Evolutionary conservation across 129 eudicot genomes (phyloP).

Genomic region (Artemisia annua): DNA sequence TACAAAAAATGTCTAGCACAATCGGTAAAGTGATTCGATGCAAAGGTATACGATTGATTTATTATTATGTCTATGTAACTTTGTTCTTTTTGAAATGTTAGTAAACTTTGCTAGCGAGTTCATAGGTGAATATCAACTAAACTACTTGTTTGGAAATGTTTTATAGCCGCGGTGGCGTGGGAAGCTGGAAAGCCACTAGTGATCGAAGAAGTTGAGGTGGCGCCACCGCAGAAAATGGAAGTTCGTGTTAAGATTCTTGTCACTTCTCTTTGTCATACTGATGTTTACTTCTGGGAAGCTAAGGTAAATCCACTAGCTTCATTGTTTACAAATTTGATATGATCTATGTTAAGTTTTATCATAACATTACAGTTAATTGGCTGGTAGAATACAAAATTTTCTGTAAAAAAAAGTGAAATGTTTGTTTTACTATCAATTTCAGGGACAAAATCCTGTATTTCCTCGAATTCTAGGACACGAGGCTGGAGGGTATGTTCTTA

Average conservation of each 20-base stretch:
- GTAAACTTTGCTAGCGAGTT: no score
- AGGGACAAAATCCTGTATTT: no score
- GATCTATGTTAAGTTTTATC: not conserved
- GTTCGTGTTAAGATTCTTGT: slow-evolving; percentile 73
- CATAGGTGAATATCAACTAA: not conserved
- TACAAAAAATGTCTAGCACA: slow-evolving; percentile 33
- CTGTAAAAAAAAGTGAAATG: no score
- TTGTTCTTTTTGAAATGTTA: no score
- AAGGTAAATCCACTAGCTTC: slow-evolving; percentile 38
- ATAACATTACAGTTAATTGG: no score
- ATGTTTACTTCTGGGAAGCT: slow-evolving; percentile 94
- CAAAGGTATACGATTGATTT: slow-evolving; percentile 41
- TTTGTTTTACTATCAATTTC: not conserved
- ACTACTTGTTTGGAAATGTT: not conserved
- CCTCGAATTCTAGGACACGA: no score
- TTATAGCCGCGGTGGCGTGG: slow-evolving; percentile 82
- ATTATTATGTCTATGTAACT: not conserved
- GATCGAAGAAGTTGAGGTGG: slow-evolving; percentile 83
- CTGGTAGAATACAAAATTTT: no score
- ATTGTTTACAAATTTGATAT: no score
- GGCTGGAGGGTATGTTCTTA: no score
- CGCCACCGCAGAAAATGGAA: slow-evolving; percentile 80
- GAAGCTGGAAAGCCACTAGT: slow-evolving; percentile 83
- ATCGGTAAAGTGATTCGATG: slow-evolving; percentile 56
- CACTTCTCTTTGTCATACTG: slow-evolving; percentile 80